Percentiles rank a stretch among this genome's conserved stretches.
These are phyloP conservation scores for Metroxylon sagu DNA, from an alignment of 176 grass and related monocot species.

Conservation along the genomic window DNA sequence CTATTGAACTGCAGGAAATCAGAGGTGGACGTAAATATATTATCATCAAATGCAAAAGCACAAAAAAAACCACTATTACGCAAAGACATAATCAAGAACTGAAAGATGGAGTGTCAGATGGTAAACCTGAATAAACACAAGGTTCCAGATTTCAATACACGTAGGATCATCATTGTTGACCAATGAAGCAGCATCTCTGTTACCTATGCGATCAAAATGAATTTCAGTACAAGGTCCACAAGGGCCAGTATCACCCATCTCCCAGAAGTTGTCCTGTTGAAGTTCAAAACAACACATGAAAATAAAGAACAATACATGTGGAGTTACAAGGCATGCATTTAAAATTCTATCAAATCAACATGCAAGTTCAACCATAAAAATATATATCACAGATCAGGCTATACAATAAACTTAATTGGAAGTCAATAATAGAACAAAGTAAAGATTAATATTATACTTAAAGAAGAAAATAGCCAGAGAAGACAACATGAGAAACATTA, in stretches of 20 bases:
- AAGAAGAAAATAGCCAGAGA: no score
- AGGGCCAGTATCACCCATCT: slow-evolving; percentile 90
- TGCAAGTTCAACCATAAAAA: not conserved
- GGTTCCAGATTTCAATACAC: slow-evolving; percentile 96
- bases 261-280: slow-evolving; percentile 90
- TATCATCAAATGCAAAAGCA: not conserved
- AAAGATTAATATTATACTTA: no score
- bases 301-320: not conserved
- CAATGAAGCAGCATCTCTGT: slow-evolving; percentile 63
- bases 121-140: slow-evolving; percentile 91
- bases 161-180: slow-evolving; percentile 92
- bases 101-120: not conserved
- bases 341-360: no score
- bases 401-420: no score
- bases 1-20: slow-evolving; percentile 66
- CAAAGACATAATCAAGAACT: not conserved
- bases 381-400: not conserved
- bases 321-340: no score
- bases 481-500: no score
- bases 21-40: not conserved
- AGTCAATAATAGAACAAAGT: no score
- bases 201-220: slow-evolving; percentile 82
- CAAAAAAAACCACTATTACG: slow-evolving; percentile 3
- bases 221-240: slow-evolving; percentile 97
- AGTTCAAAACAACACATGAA: slow-evolving; percentile 8